Evolutionary conservation across 441 rosid genomes (phyloP).

Genomic region (Adansonia madagascariensis): DNA sequence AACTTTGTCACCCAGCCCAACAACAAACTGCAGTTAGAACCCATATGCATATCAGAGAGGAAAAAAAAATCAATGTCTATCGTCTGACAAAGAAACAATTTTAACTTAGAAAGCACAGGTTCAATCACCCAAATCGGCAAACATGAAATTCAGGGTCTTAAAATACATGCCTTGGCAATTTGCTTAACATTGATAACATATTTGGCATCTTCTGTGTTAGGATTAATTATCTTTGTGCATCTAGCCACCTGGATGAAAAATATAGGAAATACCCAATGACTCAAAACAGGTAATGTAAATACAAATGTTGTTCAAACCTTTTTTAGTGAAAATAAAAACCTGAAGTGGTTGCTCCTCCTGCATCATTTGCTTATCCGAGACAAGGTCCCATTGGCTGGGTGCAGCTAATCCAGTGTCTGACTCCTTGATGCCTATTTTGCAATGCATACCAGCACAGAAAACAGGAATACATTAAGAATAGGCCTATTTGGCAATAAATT

Average conservation of each 20-base stretch:
- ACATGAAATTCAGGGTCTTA: neutral
- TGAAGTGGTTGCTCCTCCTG: constrained; percentile 99
- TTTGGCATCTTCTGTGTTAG: constrained; percentile 96
- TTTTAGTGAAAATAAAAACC: constrained; percentile 37
- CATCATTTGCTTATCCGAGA: constrained; percentile 98
- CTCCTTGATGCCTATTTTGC: constrained; percentile 77
- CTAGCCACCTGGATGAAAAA: constrained; percentile 70
- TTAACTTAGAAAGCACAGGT: neutral
- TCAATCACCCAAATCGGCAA: constrained; percentile 3
- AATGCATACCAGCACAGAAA: constrained; percentile 1
- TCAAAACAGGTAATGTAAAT: neutral
- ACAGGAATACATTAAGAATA: neutral
- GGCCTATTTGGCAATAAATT: neutral
- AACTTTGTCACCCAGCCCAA: constrained; percentile 98
- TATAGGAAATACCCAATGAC: neutral
- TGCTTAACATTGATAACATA: constrained; percentile 95
- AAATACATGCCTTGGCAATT: constrained; percentile 85
- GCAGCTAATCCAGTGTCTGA: constrained; percentile 97
- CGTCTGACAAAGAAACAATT: neutral
- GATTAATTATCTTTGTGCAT: constrained; percentile 91
- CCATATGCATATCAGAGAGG: constrained; percentile 10
- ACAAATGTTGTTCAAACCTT: neutral
- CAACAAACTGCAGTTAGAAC: constrained; percentile 69
- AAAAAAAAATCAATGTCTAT: neutral
- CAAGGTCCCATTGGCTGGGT: constrained; percentile 99